These are phyloP conservation scores for Isoetes taiwanensis DNA, from an alignment of 75 land plant genomes.

Conservation along the genomic window DNA sequence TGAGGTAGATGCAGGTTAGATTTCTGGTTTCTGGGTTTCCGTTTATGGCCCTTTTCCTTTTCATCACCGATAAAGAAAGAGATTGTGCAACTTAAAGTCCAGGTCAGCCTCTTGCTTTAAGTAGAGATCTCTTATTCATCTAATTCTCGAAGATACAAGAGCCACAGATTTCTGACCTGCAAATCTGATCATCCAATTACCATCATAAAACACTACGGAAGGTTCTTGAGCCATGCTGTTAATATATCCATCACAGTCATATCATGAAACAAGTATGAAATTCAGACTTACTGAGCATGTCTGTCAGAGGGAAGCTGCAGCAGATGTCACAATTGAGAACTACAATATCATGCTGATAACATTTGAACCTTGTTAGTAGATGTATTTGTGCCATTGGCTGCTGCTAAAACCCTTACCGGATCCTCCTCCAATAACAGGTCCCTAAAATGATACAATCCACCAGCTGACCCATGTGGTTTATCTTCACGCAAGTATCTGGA, in stretches of 20 bases:
- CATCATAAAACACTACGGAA: too few species aligned
- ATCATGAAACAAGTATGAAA: not conserved
- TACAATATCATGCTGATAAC: constrained; percentile 62
- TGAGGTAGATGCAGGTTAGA: too few species aligned
- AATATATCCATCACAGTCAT: not conserved
- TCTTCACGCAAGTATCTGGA: constrained; percentile 88
- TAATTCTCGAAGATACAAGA: too few species aligned
- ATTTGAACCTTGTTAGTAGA: constrained; percentile 4
- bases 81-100: too few species aligned
- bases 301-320: constrained; percentile 79
- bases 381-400: not conserved
- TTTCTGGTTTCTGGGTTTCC: too few species aligned
- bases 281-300: constrained; percentile 63
- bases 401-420: constrained; percentile 36
- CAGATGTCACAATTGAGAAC: constrained; percentile 89
- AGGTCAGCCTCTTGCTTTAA: too few species aligned
- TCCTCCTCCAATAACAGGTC: constrained; percentile 88
- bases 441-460: constrained; percentile 83
- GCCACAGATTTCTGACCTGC: too few species aligned
- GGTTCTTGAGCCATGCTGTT: too few species aligned
- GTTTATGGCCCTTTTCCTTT: too few species aligned
- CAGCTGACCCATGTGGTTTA: constrained; percentile 98
- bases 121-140: too few species aligned
- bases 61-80: too few species aligned
- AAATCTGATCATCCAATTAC: too few species aligned